phyloP scores from a whole-genome alignment of 345 rosid genomes.

The Boechera retrofracta region DNA sequence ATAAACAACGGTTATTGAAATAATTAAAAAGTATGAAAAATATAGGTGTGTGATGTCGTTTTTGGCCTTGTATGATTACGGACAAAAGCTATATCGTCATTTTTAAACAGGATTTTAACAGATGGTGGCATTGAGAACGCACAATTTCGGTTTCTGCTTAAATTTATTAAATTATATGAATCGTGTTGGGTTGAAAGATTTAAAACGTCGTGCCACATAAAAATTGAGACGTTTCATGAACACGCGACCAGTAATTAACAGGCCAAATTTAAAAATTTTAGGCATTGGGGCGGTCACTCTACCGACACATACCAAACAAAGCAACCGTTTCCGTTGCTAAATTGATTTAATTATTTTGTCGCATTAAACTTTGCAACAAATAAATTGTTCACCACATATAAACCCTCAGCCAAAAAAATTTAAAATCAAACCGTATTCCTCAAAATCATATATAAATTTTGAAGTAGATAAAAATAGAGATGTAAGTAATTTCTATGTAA shows the following conservation, averaged over 20 bases:
- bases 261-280: not conserved
- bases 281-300: constrained; percentile 10
- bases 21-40: not conserved
- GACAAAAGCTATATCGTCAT: not conserved
- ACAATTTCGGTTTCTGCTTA: constrained; percentile 1
- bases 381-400: not conserved
- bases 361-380: not conserved
- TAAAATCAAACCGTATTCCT: not conserved
- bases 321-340: constrained; percentile 16
- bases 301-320: constrained; percentile 30
- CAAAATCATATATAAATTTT: not conserved
- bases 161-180: not conserved
- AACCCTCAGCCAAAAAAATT: not conserved
- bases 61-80: not conserved
- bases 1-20: not conserved
- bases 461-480: not conserved
- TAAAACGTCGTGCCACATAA: constrained; percentile 19
- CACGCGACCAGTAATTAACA: constrained; percentile 1
- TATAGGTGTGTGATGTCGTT: not conserved
- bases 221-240: constrained; percentile 25
- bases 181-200: constrained; percentile 32
- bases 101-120: not conserved
- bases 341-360: not conserved
- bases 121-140: constrained; percentile 5
- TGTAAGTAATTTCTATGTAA: not conserved